Evolutionary conservation across 345 rosid genomes (phyloP).

Genomic region (Euphorbia tirucalli): DNA sequence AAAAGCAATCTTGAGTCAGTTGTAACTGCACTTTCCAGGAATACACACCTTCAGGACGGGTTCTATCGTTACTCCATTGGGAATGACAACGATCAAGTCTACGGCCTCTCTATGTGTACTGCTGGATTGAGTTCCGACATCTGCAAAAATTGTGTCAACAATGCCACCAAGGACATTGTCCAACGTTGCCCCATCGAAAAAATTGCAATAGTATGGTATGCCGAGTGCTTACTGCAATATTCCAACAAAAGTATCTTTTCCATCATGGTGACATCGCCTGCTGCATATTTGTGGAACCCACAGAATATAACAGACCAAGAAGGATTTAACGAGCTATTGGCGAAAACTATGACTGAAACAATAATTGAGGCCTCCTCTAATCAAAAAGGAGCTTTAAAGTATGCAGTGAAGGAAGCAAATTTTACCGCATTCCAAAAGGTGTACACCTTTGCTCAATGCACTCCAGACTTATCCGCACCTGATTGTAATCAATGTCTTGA

Average conservation of each 20-base stretch:
- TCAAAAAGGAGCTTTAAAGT: conserved; percentile 21
- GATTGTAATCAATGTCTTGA: conserved; percentile 44
- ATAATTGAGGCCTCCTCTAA: conserved; percentile 6
- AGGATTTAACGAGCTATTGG: neutral
- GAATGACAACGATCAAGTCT: conserved; percentile 4
- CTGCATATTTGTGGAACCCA: neutral
- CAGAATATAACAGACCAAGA: neutral
- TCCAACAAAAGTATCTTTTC: conserved; percentile 20
- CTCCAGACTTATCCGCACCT: conserved; percentile 39
- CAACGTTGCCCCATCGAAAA: conserved; percentile 24
- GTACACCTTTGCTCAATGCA: conserved; percentile 50
- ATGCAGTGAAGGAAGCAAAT: conserved; percentile 21
- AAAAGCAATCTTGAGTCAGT: neutral
- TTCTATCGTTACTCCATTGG: conserved; percentile 21
- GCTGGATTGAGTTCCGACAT: neutral
- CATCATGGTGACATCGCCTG: neutral
- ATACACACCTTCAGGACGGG: conserved; percentile 1
- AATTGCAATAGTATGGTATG: conserved; percentile 37
- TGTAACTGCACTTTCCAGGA: conserved; percentile 14
- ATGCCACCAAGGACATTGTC: neutral
- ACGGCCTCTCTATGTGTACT: conserved; percentile 20
- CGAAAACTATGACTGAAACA: conserved; percentile 8
- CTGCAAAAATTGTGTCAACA: conserved; percentile 22
- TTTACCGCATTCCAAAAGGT: conserved; percentile 14
- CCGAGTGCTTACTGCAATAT: conserved; percentile 35